A percentile compares a stretch with the other conserved stretches of the same genome.
These are phyloP conservation scores for Solanum lignicaule DNA, from an alignment of 257 asterid species.

Conservation along the genomic window DNA sequence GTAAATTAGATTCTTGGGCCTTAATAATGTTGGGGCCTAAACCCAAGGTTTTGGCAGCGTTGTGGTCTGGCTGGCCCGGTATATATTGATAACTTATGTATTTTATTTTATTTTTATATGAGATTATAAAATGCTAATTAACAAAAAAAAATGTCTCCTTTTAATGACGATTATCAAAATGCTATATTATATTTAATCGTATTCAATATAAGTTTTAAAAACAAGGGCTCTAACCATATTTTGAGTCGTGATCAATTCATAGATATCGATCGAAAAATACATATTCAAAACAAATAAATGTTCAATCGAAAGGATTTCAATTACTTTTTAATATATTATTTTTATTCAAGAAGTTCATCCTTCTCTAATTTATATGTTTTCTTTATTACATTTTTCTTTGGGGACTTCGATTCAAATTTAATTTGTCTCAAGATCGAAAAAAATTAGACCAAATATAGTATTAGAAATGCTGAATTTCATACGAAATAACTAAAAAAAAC, in stretches of 20 bases:
- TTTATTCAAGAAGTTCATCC: neutral
- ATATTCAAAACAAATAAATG: neutral
- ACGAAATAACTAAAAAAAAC: neutral
- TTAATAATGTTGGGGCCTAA: neutral
- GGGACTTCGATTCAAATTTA: neutral
- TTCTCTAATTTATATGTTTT: neutral
- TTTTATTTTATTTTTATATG: neutral
- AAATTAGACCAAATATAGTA: too few relatives aligned
- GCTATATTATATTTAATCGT: too few relatives aligned
- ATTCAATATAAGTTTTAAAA: neutral
- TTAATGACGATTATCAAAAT: neutral
- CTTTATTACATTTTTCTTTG: neutral
- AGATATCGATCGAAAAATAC: too few relatives aligned
- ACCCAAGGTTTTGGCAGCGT: neutral
- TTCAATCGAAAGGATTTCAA: too few relatives aligned
- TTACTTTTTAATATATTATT: too few relatives aligned
- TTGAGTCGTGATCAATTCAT: neutral
- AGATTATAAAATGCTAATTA: neutral
- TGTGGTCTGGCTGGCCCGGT: neutral
- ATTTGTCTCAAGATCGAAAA: too few relatives aligned
- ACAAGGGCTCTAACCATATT: neutral
- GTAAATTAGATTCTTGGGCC: neutral
- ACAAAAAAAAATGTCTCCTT: neutral
- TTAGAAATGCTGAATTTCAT: neutral
- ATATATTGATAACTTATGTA: too few relatives aligned